Percentiles rank a stretch among this genome's conserved stretches.
These are phyloP conservation scores for Leptographium lundbergii DNA, from an alignment of 2,329 filamentous ascomycete species.

Conservation along the genomic window DNA sequence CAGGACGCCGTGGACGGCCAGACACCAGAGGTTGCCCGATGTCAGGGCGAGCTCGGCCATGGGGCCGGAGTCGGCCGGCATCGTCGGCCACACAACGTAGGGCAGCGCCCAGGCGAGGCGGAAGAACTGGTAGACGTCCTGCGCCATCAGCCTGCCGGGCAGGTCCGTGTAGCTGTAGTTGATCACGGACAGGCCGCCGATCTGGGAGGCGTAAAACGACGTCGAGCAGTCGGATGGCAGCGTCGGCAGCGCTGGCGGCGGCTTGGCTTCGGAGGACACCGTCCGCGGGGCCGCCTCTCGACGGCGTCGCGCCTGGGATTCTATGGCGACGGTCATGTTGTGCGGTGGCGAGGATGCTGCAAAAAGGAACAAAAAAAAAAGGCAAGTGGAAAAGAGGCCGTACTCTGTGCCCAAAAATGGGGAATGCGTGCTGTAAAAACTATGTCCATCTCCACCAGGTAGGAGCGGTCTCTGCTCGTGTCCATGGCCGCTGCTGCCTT, in stretches of 20 bases:
- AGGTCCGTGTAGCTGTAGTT: slow-evolving; percentile 49
- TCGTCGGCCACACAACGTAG: slow-evolving; percentile 46
- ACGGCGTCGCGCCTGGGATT: not conserved
- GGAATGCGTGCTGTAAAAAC: not conserved
- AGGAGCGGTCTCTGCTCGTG: not conserved
- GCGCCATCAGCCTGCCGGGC: slow-evolving; percentile 36
- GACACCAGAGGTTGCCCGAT: slow-evolving; percentile 39
- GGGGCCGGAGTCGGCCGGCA: slow-evolving; percentile 35
- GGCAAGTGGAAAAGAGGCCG: not conserved
- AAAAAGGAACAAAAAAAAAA: not conserved
- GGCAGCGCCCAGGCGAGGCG: slow-evolving; percentile 43
- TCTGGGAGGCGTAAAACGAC: slow-evolving; percentile 45
- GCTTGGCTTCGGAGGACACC: not conserved
- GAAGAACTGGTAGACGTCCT: slow-evolving; percentile 44
- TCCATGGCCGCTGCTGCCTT: too few relatives aligned
- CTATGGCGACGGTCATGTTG: not conserved
- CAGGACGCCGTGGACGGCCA: slow-evolving; percentile 47
- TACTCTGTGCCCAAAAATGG: not conserved
- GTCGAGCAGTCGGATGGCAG: not conserved
- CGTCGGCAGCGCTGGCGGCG: not conserved
- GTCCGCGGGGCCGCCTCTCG: not conserved
- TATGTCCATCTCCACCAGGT: too few relatives aligned
- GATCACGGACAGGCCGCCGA: slow-evolving; percentile 43
- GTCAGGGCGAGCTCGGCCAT: slow-evolving; percentile 55
- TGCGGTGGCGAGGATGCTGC: not conserved